Percentiles rank a stretch among this genome's conserved stretches.
Evolutionary conservation across 805 yeast genomes (phyloP).

Genomic region (Martiniozyma abietophila): DNA sequence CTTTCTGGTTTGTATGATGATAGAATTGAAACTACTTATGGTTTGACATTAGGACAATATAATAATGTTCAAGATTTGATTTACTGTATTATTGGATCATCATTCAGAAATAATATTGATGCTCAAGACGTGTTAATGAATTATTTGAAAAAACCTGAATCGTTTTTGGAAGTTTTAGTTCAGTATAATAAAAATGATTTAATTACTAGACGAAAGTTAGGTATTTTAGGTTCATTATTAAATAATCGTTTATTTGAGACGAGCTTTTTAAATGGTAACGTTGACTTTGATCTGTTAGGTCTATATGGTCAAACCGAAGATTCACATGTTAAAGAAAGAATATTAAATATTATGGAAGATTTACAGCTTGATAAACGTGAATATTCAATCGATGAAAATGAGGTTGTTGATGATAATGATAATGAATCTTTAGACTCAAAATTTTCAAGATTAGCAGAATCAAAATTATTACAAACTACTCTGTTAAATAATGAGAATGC

Average conservation of each 20-base stretch:
- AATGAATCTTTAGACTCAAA: conserved; percentile 18
- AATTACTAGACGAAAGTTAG: conserved; percentile 34
- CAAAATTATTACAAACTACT: conserved; percentile 21
- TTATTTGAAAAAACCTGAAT: conserved; percentile 14
- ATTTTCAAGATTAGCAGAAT: conserved; percentile 31
- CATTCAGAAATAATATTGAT: conserved; percentile 64
- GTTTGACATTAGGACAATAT: conserved; percentile 10
- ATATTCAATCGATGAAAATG: conserved; percentile 10
- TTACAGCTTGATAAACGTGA: conserved; percentile 14
- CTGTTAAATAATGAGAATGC: conserved; percentile 30
- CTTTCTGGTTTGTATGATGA: conserved; percentile 21
- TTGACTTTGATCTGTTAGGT: conserved; percentile 19
- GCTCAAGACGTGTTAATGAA: conserved; percentile 16
- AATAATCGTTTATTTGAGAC: conserved; percentile 28
- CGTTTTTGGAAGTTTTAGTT: conserved; percentile 15
- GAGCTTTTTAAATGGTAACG: conserved; percentile 14
- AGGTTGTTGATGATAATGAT: conserved; percentile 3
- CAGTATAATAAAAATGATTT: conserved; percentile 5
- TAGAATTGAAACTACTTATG: conserved; percentile 2
- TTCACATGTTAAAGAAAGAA: conserved; percentile 27
- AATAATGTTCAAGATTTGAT: conserved; percentile 38
- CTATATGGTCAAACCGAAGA: conserved; percentile 16
- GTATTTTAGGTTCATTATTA: conserved; percentile 40
- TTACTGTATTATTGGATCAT: conserved; percentile 52
- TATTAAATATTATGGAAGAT: conserved; percentile 40